phyloP scores from a whole-genome alignment of 306 rosid genomes.

The Inga laurina region DNA sequence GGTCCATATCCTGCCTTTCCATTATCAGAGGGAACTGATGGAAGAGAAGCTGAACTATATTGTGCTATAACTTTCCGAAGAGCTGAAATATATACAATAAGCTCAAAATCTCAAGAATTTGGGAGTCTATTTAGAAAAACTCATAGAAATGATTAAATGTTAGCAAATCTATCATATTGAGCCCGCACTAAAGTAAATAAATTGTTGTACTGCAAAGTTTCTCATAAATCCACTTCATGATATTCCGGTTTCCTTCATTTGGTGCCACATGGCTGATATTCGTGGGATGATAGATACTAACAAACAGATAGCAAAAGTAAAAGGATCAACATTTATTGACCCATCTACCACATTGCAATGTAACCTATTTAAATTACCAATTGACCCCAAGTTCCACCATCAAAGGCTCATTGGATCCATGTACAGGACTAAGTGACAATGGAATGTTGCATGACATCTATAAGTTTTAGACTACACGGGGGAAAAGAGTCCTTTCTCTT shows the following conservation, averaged over 20 bases:
- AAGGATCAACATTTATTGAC: not conserved
- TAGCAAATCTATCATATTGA: not conserved
- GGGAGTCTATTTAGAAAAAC: not conserved
- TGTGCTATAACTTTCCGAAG: constrained; percentile 67
- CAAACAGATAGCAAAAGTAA: not conserved
- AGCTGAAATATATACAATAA: constrained; percentile 58
- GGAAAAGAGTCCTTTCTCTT: constrained; percentile 14
- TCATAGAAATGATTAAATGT: constrained; percentile 16
- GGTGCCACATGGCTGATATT: not conserved
- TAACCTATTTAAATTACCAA: not conserved
- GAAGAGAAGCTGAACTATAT: constrained; percentile 57
- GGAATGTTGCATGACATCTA: constrained; percentile 18
- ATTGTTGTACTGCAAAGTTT: constrained; percentile 10
- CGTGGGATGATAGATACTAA: not conserved
- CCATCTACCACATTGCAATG: not conserved
- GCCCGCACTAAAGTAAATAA: not conserved
- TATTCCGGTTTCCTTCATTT: not conserved
- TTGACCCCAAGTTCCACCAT: not conserved
- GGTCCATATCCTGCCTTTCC: constrained; percentile 71
- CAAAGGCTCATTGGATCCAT: constrained; percentile 3
- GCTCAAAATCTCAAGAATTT: not conserved
- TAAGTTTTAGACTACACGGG: not conserved
- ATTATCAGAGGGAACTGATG: constrained; percentile 64
- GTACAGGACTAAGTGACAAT: not conserved
- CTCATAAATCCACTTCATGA: constrained; percentile 8